These are phyloP conservation scores for Asterionellopsis glacialis DNA, from an alignment of 108 stramenopile genomes.

Conservation along the genomic window DNA sequence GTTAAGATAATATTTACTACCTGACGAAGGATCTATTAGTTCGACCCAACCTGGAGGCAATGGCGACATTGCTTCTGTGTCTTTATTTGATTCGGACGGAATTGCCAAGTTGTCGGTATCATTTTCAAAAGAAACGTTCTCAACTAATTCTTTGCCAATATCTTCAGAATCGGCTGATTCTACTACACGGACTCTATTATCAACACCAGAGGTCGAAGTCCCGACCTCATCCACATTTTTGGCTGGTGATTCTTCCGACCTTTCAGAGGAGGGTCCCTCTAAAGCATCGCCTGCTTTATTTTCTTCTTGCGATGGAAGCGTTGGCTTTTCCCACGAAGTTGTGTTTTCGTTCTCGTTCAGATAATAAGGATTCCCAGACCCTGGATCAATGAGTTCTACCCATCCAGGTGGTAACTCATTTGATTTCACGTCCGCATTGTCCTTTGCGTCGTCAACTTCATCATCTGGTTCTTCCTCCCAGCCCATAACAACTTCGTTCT, in stretches of 20 bases:
- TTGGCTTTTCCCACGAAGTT: slow-evolving; percentile 29
- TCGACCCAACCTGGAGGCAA: slow-evolving; percentile 43
- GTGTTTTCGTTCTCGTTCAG: slow-evolving; percentile 27
- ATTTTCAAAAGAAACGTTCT: too few relatives aligned
- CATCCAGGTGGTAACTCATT: slow-evolving; percentile 32
- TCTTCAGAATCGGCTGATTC: too few relatives aligned
- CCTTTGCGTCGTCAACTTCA: neutral
- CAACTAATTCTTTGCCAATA: too few relatives aligned
- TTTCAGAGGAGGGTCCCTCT: too few relatives aligned
- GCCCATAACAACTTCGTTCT: neutral
- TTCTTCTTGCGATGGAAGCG: neutral
- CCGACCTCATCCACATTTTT: too few relatives aligned
- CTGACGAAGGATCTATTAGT: slow-evolving; percentile 21
- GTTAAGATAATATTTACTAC: slow-evolving; percentile 36
- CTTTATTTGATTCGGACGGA: slow-evolving; percentile 8
- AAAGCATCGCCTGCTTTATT: neutral
- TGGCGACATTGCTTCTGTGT: neutral
- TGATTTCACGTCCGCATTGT: slow-evolving; percentile 8
- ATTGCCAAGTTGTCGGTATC: slow-evolving; percentile 8
- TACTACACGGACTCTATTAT: too few relatives aligned
- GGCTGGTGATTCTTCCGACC: too few relatives aligned
- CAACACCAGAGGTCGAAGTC: too few relatives aligned
- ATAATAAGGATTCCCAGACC: slow-evolving; percentile 43
- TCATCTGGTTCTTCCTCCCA: neutral
- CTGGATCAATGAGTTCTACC: slow-evolving; percentile 34